Conservation (phyloP, 352 stramenopile species). For the Heterotrichella gracilis region DNA sequence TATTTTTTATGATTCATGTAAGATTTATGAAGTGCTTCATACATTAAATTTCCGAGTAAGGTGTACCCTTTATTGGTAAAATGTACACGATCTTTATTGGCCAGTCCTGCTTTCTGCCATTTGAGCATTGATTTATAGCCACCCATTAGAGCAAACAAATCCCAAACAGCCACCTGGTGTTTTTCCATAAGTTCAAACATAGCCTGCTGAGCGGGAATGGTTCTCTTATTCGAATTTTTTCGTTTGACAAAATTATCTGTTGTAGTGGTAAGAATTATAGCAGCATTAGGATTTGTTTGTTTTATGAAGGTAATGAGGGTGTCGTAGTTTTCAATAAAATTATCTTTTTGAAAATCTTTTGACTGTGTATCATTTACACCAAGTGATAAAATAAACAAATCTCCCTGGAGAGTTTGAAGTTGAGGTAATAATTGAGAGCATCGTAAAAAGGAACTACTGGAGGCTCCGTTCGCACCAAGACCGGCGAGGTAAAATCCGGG, state of each 20-base stretch:
- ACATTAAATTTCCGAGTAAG: neutral
- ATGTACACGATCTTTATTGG: neutral
- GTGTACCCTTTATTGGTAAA: neutral
- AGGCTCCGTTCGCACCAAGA: neutral
- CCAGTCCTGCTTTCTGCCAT: neutral
- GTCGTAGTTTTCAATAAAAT: neutral
- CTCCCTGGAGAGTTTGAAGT: neutral
- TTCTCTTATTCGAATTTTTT: neutral
- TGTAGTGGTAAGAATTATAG: neutral
- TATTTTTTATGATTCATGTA: neutral
- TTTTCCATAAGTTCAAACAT: neutral
- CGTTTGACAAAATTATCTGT: neutral
- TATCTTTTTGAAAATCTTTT: neutral
- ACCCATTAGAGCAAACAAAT: neutral
- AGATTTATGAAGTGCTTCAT: neutral
- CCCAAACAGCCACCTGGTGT: neutral
- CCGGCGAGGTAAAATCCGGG: neutral
- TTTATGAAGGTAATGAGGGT: neutral
- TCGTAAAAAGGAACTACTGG: neutral
- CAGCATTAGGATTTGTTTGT: neutral
- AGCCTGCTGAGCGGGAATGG: neutral
- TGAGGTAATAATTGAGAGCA: neutral
- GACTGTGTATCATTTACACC: neutral
- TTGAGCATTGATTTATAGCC: neutral
- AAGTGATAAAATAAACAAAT: neutral